Conservation (phyloP, 345 rosid genomes). For the Odontarrhena argentea region DNA sequence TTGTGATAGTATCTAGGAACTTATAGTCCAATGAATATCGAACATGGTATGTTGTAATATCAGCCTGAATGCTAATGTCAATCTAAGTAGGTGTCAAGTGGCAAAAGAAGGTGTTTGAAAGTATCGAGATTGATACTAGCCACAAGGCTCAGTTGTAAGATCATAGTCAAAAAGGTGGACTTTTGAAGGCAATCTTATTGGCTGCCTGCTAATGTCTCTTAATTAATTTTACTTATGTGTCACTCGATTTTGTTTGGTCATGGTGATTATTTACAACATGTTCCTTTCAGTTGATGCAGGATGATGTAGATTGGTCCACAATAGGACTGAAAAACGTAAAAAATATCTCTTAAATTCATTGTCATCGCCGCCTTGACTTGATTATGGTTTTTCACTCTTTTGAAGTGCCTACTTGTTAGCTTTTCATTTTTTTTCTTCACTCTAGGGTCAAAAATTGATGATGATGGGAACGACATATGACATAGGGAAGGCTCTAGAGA, state of each 20-base stretch:
- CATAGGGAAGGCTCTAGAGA: slow-evolving; percentile 84
- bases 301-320: slow-evolving; percentile 79
- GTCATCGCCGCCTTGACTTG: not conserved
- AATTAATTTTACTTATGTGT: not conserved
- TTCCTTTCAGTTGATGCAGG: slow-evolving; percentile 51
- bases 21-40: not conserved
- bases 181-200: slow-evolving; percentile 56
- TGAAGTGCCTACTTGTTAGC: not conserved
- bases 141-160: slow-evolving; percentile 78
- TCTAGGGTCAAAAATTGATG: slow-evolving; percentile 86
- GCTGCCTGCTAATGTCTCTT: not conserved
- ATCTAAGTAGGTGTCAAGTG: slow-evolving; percentile 55
- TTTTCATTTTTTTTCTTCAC: slow-evolving; percentile 16
- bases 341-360: not conserved
- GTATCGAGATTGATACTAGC: slow-evolving; percentile 73
- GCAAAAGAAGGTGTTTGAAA: slow-evolving; percentile 77
- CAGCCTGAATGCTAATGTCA: not conserved
- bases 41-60: not conserved
- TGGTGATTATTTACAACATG: not conserved
- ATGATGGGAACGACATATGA: slow-evolving; percentile 94
- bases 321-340: slow-evolving; percentile 71
- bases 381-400: not conserved
- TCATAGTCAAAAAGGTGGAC: slow-evolving; percentile 85
- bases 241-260: slow-evolving; percentile 7
- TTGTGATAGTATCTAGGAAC: not conserved